These are phyloP conservation scores for Xylaria nigripes DNA, from an alignment of 495 filamentous ascomycete genomes.

Conservation along the genomic window DNA sequence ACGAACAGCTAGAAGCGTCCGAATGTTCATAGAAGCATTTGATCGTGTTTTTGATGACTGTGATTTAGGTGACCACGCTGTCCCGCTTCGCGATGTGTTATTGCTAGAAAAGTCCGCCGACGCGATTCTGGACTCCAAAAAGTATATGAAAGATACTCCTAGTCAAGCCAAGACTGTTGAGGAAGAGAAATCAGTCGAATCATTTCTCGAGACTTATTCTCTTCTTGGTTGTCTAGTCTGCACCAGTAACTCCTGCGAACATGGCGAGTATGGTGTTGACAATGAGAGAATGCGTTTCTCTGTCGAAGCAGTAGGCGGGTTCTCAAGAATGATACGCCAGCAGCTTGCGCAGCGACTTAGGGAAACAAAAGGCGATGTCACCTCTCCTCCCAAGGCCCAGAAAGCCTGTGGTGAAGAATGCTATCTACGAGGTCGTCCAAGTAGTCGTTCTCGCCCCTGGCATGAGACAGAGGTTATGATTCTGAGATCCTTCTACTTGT, in stretches of 20 bases:
- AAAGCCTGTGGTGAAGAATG: constrained; percentile 36
- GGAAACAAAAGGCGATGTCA: constrained; percentile 2
- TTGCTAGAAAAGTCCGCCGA: constrained; percentile 38
- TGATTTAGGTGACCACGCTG: constrained; percentile 19
- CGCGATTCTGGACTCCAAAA: constrained; percentile 36
- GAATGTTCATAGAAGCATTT: constrained; percentile 37
- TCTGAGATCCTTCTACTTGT: constrained; percentile 31
- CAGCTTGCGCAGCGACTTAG: constrained; percentile 15
- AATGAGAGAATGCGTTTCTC: constrained; percentile 39
- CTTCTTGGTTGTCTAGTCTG: constrained; percentile 40
- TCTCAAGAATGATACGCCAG: constrained; percentile 21
- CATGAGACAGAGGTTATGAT: constrained; percentile 31
- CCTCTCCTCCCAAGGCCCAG: constrained; percentile 7
- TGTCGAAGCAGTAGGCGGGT: constrained; percentile 26
- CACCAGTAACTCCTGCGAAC: constrained; percentile 42
- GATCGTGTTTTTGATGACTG: constrained; percentile 32
- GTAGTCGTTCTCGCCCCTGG: constrained; percentile 30
- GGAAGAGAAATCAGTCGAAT: constrained; percentile 25
- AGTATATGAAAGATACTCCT: constrained; percentile 36
- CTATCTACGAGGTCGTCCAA: constrained; percentile 27
- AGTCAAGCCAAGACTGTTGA: constrained; percentile 23
- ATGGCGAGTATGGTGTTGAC: constrained; percentile 40
- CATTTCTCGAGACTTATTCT: constrained; percentile 35
- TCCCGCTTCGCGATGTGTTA: constrained; percentile 36
- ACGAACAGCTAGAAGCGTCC: constrained; percentile 25